Percentiles rank a stretch among this genome's conserved stretches.
phyloP scores from a whole-genome alignment of 192 early-diverging fungal species.

The Entomortierella beljakovae region DNA sequence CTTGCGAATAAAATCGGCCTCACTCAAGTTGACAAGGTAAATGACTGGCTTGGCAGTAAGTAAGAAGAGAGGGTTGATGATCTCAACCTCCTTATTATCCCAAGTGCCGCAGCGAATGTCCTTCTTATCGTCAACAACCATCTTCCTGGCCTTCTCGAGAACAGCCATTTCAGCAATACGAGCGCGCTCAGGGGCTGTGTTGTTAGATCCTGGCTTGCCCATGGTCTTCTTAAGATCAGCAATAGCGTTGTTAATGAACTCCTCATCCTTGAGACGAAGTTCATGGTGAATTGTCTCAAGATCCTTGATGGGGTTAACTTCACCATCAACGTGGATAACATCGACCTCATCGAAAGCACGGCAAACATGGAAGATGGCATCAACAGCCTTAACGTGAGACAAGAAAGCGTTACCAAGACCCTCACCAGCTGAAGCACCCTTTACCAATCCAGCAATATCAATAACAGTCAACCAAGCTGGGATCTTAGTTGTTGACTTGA shows the following conservation, averaged over 20 bases:
- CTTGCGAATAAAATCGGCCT: conserved; percentile 90
- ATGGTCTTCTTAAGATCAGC: conserved; percentile 76
- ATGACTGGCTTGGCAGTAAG: conserved; percentile 98
- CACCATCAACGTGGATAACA: conserved; percentile 93
- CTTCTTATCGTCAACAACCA: conserved; percentile 80
- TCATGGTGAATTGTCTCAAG: conserved; percentile 96
- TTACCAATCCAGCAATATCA: conserved; percentile 99
- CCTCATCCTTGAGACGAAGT: conserved; percentile 93
- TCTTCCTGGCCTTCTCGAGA: conserved; percentile 78
- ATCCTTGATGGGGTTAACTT: conserved; percentile 92
- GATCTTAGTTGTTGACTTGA: conserved; percentile 73
- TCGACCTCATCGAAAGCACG: conserved; percentile 94
- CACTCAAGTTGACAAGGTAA: conserved; percentile 92
- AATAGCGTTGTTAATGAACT: conserved; percentile 81
- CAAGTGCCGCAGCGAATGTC: conserved; percentile 92
- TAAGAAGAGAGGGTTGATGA: conserved; percentile 88
- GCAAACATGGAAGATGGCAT: conserved; percentile 88
- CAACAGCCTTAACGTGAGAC: conserved; percentile 88
- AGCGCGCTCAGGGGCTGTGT: conserved; percentile 84
- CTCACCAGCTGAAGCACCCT: conserved; percentile 82
- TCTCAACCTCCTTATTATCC: conserved; percentile 89
- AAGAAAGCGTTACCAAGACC: conserved; percentile 96
- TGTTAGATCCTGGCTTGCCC: conserved; percentile 80
- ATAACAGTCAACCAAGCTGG: conserved; percentile 91
- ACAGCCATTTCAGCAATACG: conserved; percentile 87